Conservation (phyloP, 768 basidiomycete genomes). For the Nevesoporus exiguus region DNA sequence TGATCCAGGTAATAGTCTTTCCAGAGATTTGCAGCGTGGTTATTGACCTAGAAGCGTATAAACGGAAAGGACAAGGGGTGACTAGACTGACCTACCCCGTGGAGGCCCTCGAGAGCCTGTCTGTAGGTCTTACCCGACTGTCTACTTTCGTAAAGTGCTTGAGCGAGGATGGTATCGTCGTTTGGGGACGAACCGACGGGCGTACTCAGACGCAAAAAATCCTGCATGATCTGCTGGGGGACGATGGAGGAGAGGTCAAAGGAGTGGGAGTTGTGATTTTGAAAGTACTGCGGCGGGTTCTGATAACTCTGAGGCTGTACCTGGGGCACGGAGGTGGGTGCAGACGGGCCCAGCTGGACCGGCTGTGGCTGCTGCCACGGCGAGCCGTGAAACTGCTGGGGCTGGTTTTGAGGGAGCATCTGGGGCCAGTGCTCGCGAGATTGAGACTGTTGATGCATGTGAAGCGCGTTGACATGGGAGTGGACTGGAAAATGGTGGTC, state of each 20-base stretch:
- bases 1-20: conserved; percentile 80
- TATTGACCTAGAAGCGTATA: conserved; percentile 35
- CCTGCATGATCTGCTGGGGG: conserved; percentile 54
- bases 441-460: conserved; percentile 21
- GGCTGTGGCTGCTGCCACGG: conserved; percentile 34
- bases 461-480: conserved; percentile 6
- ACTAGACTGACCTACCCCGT: conserved; percentile 48
- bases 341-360: conserved; percentile 30
- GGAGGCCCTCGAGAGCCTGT: conserved; percentile 62
- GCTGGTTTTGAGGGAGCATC: conserved; percentile 26
- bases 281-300: conserved; percentile 21
- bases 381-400: conserved; percentile 27
- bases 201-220: conserved; percentile 49
- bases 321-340: conserved; percentile 30
- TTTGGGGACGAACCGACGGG: conserved; percentile 47
- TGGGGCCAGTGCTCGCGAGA: conserved; percentile 23
- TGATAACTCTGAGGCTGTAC: conserved; percentile 16
- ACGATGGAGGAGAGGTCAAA: conserved; percentile 36
- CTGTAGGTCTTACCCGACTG: conserved; percentile 51
- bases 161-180: conserved; percentile 60
- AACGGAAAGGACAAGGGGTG: not conserved
- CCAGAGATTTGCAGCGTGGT: conserved; percentile 59
- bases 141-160: conserved; percentile 38
- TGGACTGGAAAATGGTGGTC: conserved; percentile 16
- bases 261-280: conserved; percentile 19